Evolutionary conservation across 306 rosid species (phyloP), one percentile per base, ranked within the genome.

Genomic region (Malus fusca): DNA sequence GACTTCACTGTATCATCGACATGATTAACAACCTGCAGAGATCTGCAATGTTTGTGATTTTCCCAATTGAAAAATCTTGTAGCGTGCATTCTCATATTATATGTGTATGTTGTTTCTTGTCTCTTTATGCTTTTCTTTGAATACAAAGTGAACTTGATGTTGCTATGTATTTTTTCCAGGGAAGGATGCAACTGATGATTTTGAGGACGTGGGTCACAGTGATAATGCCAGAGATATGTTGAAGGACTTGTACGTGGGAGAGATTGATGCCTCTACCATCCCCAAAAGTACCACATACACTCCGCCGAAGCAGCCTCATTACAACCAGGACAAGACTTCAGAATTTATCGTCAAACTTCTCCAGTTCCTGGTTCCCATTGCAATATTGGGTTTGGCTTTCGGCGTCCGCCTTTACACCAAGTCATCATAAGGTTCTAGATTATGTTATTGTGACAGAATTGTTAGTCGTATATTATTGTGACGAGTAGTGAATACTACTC

Each of bases 181-280:
- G 60, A 87, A 87, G 74, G 90, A 87, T 61, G 90, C 88, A 78
- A 87, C 90, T 6, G 90, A 87, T 74, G 90, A 87, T 80, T 87
- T 87, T 22, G 90, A 87, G 82, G 90, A 87, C 22, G 88, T 84
- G 75, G 90, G 90, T 74, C 90, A 87, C 19, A 87, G 88, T 55
- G 84, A 78, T 28, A 80, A 78, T 73, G 90, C 90, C 55, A 84
- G 82, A 80, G 90, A 78, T 59, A 84, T 82, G 88, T 64, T 87
- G 88, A 77, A 80, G 51, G 80, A 84, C 76, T 82, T 71, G 77
- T 82, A 80, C 40, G 75, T 87, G 5, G 88, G 90, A 30, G 84
- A 84, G 72, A 84, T 87, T 10, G 88, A 87, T 78, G 43, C 62
- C 66, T 68, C 87, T 9, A 84, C 90, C 18, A 82, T 87, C 68